A percentile compares a stretch with the other conserved stretches of the same genome.
phyloP scores from a whole-genome alignment of 129 eudicot species.

The Sambucus nigra region DNA sequence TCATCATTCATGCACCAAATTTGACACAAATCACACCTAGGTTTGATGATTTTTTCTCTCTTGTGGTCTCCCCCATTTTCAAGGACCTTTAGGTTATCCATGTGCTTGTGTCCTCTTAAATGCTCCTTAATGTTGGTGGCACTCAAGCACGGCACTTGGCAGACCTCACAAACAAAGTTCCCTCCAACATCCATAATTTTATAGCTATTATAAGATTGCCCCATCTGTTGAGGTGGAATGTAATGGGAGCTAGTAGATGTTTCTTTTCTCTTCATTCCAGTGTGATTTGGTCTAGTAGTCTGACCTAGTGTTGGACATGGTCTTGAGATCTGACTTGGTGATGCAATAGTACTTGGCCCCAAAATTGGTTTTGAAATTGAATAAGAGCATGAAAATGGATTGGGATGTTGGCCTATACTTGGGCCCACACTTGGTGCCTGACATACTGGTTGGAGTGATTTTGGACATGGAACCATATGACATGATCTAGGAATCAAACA shows the following conservation, averaged over 20 bases:
- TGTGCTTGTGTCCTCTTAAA: slow-evolving; percentile 21
- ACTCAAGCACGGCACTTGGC: slow-evolving; percentile 14
- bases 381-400: neutral
- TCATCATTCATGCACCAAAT: slow-evolving; percentile 27
- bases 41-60: neutral
- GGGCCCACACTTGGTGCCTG: slow-evolving; percentile 1
- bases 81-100: slow-evolving; percentile 8
- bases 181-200: slow-evolving; percentile 10
- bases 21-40: slow-evolving; percentile 21
- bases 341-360: slow-evolving; percentile 7
- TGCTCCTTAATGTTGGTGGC: slow-evolving; percentile 3
- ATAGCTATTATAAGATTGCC: neutral
- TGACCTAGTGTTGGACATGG: slow-evolving; percentile 9
- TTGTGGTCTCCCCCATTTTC: neutral
- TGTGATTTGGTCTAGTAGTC: slow-evolving; percentile 6
- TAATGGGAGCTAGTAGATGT: slow-evolving; percentile 7
- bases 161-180: slow-evolving; percentile 5
- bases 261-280: slow-evolving; percentile 8
- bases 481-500: neutral
- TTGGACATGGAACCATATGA: slow-evolving; percentile 2
- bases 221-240: slow-evolving; percentile 7
- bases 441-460: neutral
- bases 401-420: neutral
- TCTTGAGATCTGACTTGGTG: slow-evolving; percentile 1
- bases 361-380: neutral